phyloP scores from a whole-genome alignment of 2,329 filamentous ascomycete genomes.

The Tolypocladium tundrense region DNA sequence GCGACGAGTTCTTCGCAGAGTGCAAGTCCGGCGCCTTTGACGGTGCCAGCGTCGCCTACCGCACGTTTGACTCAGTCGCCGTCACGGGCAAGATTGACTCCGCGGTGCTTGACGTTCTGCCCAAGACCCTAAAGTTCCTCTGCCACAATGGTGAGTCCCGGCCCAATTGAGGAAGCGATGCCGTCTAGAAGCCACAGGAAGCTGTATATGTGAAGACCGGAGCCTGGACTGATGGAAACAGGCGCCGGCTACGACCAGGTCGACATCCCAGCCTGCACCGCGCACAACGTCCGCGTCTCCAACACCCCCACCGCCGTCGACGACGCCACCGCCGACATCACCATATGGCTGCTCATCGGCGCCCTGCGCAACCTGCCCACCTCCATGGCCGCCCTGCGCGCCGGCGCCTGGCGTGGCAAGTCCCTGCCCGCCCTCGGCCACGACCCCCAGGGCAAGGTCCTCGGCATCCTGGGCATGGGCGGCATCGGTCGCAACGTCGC shows the following conservation, averaged over 20 bases:
- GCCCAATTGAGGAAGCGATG: neutral
- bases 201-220: neutral
- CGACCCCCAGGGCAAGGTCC: slow-evolving; percentile 66
- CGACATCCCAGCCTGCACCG: slow-evolving; percentile 61
- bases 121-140: slow-evolving; percentile 43
- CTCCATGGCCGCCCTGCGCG: slow-evolving; percentile 54
- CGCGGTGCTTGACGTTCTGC: slow-evolving; percentile 53
- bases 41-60: slow-evolving; percentile 54
- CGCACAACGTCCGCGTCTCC: slow-evolving; percentile 57
- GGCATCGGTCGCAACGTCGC: slow-evolving; percentile 73
- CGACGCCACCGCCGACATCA: slow-evolving; percentile 73
- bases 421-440: slow-evolving; percentile 52
- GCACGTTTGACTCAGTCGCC: slow-evolving; percentile 55
- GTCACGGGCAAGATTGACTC: slow-evolving; percentile 62
- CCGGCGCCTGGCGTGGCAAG: slow-evolving; percentile 56
- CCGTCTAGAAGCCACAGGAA: neutral
- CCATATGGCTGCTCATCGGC: slow-evolving; percentile 72
- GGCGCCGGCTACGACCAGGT: slow-evolving; percentile 82
- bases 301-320: slow-evolving; percentile 76
- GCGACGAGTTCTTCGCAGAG: slow-evolving; percentile 60
- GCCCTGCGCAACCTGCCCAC: slow-evolving; percentile 64
- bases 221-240: slow-evolving; percentile 15
- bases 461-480: slow-evolving; percentile 80
- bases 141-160: slow-evolving; percentile 44
- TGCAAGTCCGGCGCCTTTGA: slow-evolving; percentile 55